phyloP scores from a whole-genome alignment of 139 green algal species.

The Tetradesmus obliquus region DNA sequence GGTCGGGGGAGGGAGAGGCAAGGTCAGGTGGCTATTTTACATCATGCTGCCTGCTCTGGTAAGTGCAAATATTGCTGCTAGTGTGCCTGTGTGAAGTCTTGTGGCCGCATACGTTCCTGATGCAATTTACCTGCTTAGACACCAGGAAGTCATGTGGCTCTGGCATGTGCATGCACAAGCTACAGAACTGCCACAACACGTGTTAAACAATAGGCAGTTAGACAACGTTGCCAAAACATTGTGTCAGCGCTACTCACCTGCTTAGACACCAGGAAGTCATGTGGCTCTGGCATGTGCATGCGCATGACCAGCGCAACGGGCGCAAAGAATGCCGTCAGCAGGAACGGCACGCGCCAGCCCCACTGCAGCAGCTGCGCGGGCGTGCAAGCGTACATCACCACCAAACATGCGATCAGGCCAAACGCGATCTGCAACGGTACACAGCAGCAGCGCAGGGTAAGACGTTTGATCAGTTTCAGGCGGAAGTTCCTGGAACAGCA shows the following conservation, averaged over 20 bases:
- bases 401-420: neutral
- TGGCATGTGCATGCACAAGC: neutral
- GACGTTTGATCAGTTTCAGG: too few species aligned
- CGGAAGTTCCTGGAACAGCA: too few species aligned
- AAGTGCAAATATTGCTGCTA: too few species aligned
- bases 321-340: neutral
- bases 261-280: slow-evolving; percentile 17
- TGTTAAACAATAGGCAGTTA: too few species aligned
- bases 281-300: slow-evolving; percentile 42
- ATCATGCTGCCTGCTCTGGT: too few species aligned
- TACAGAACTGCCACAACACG: too few species aligned
- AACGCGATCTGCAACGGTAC: neutral
- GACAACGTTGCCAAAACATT: too few species aligned
- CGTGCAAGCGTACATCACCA: slow-evolving; percentile 31
- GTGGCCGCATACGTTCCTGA: too few species aligned
- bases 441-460: neutral
- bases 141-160: slow-evolving; percentile 17
- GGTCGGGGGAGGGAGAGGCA: too few species aligned
- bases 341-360: slow-evolving; percentile 39
- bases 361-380: slow-evolving; percentile 29
- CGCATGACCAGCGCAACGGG: slow-evolving; percentile 20
- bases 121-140: too few species aligned
- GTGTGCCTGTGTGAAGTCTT: too few species aligned
- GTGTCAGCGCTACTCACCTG: neutral
- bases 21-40: too few species aligned